phyloP scores from a whole-genome alignment of 2,329 filamentous ascomycete genomes.

The Ilyonectria sp. region DNA sequence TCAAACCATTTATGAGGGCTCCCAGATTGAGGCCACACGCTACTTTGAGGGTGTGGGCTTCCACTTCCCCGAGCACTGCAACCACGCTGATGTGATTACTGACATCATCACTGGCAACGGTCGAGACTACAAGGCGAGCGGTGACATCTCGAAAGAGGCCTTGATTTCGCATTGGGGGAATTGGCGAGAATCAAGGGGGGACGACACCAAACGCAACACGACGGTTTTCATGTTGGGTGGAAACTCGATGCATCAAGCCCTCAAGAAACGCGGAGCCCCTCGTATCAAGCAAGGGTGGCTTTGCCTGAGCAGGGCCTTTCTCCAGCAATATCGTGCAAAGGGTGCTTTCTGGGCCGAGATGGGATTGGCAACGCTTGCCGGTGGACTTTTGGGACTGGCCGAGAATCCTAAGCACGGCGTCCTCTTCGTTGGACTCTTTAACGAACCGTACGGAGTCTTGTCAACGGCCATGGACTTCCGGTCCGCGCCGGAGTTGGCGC shows the following conservation, averaged over 20 bases:
- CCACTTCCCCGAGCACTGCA: conserved; percentile 63
- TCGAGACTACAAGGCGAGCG: conserved; percentile 61
- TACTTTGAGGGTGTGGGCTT: conserved; percentile 70
- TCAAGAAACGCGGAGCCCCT: conserved; percentile 66
- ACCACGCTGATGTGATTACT: conserved; percentile 72
- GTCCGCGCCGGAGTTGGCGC: conserved; percentile 66
- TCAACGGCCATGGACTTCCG: conserved; percentile 66
- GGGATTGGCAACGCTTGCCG: conserved; percentile 65
- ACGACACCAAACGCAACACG: conserved; percentile 35
- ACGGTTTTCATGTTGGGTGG: conserved; percentile 45
- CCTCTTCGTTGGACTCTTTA: conserved; percentile 68
- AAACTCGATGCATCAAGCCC: conserved; percentile 58
- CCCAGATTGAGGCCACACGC: conserved; percentile 57
- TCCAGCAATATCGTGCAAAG: conserved; percentile 70
- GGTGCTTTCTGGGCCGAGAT: conserved; percentile 69
- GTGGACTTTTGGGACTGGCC: conserved; percentile 69
- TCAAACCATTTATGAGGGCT: conserved; percentile 68
- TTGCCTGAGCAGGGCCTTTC: conserved; percentile 66
- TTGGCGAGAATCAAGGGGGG: conserved; percentile 42
- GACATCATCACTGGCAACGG: conserved; percentile 74
- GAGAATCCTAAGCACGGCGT: conserved; percentile 65
- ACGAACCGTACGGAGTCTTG: conserved; percentile 64
- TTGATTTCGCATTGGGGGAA: conserved; percentile 65
- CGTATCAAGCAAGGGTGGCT: conserved; percentile 66
- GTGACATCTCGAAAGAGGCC: conserved; percentile 63